Base-by-base conservation (phyloP, 345 rosid species). In the Eucalyptus regnans region DNA sequence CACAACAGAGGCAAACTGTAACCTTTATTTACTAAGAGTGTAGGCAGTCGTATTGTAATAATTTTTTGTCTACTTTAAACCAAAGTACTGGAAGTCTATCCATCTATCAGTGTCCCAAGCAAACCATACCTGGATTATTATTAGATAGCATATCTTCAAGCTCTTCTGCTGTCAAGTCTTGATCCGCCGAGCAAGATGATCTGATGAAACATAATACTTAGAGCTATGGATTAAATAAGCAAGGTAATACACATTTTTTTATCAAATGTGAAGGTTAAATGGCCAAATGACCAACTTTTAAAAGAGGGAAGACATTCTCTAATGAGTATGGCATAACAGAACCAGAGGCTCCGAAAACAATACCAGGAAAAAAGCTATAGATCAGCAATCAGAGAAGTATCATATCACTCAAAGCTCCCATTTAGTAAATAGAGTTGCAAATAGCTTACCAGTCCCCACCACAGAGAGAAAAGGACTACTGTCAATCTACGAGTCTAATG, bases 81-180 rank as follows among this genome's bases (percentile, higher is more conserved):
- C 44, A 68, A 68, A 68, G 81, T 71, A 37, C 46, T 10, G 27
- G 48, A 76, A 76, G 29, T 41, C 29, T 41, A 76, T 76, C 84
- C 48, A 41, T 71, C 46, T 71, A 37, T 50, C 37, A 22, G 23
- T 16, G 37, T 88, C 52, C 76, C 81, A 88, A 89, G 88, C 71
- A 89, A 86, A 86, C 88, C 56, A 76, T 93, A 95, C 95, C 98
- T 94, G 91, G 56, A 91, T 88, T 92, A 91, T 89, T 86, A 56
- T 93, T 87, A 23, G 94, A 91, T 20, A 94, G 87, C 86, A 96
- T 91, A 92, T 93, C 95, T 92, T 94, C 95, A 83, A 96, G 93
- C 91, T 93, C 92, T 89, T 94, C 94, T 88, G 92, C 83, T 87
- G 92, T 90, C 92, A 93, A 86, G 90, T 95, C 94, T 93, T 95